A percentile compares a stretch with the other conserved stretches of the same genome.
phyloP scores from a whole-genome alignment of 176 grass and related monocot genomes.

The sorghum (Sorghum bicolor) region Sorghum_bicolor_NCBIv3 NC_012871.2:7239501-7240000 shows the following conservation, averaged over 20 bases:
- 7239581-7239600: background rate
- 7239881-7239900: background rate
- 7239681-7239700: background rate
- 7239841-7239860: constrained; percentile 66
- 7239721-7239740: background rate
- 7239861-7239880: constrained; percentile 13
- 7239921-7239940: constrained; percentile 1
- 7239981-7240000: constrained; percentile 64
- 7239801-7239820: constrained; percentile 99
- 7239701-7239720: background rate
- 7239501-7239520: background rate
- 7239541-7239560: background rate
- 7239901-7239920: background rate
- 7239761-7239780: constrained; percentile 85
- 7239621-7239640: constrained; percentile 8
- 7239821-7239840: constrained; percentile 85
- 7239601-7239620: background rate
- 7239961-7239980: constrained; percentile 43
- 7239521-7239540: background rate
- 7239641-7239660: background rate
- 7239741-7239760: constrained; percentile 7
- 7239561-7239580: background rate
- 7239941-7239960: constrained; percentile 24
- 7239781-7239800: constrained; percentile 78
- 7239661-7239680: background rate